Conservation (phyloP, 1,284 basidiomycete genomes). For the Waitea zeae region DNA sequence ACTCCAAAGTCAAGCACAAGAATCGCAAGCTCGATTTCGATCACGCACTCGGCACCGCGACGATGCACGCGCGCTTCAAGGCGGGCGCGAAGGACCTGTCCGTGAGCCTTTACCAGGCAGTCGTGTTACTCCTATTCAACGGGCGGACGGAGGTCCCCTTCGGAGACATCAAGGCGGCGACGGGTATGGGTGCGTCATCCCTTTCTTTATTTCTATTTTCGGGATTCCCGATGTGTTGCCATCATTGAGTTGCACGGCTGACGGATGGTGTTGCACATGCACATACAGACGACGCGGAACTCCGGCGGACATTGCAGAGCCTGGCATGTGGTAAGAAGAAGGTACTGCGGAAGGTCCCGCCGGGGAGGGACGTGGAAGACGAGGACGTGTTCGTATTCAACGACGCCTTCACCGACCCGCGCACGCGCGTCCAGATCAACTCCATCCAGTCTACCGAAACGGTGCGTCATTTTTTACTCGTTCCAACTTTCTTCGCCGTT, state of each 20-base stretch:
- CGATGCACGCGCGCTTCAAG: conserved; percentile 52
- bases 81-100: conserved; percentile 73
- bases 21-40: conserved; percentile 68
- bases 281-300: conserved; percentile 47
- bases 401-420: conserved; percentile 65
- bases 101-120: conserved; percentile 81
- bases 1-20: conserved; percentile 59
- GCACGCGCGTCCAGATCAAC: conserved; percentile 81
- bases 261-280: conserved; percentile 2
- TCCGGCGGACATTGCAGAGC: conserved; percentile 78
- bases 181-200: conserved; percentile 50
- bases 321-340: conserved; percentile 84
- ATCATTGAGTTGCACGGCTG: no score
- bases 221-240: no score
- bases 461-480: conserved; percentile 22
- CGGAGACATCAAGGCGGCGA: conserved; percentile 50
- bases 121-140: conserved; percentile 88
- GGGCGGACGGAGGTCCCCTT: conserved; percentile 42
- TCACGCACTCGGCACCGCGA: conserved; percentile 67
- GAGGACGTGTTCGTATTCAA: conserved; percentile 75
- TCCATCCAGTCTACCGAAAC: conserved; percentile 91
- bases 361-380: conserved; percentile 65
- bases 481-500: conserved; percentile 1
- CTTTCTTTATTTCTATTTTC: conserved; percentile 1
- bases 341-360: conserved; percentile 71